Evolutionary conservation across 352 stramenopile species (phyloP), one percentile per base, ranked within the genome.

Genomic region (Phytophthora brassicae): DNA sequence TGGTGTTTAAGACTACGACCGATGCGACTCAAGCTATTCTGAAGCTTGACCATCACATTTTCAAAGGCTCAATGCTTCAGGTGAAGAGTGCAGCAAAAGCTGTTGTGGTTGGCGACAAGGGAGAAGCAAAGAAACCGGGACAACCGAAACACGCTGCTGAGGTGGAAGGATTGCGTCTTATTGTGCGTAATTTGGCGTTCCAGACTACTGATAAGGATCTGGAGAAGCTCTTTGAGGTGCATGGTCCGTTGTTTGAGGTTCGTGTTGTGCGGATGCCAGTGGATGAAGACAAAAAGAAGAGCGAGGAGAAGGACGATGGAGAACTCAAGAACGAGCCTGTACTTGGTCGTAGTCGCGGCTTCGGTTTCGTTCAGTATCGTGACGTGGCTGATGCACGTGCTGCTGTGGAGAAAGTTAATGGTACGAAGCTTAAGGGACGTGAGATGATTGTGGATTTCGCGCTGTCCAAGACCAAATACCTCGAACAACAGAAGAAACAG

Each of bases 401-500:
- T 17, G 83, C 86, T n/a, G 81, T 92, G 33, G 81, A 86, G 19
- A 81, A 85, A 29, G 68, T 90, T 22, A 95, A 92, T 49, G 84
- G 83, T 55, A 64, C 65, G 24, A 93, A 93, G 50, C 66, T 95
- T 26, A 92, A 91, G 53, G 86, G 84, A 41, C 82, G 86, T 43
- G 79, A 92, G 61, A 92, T 95, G 74, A 82, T 93, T 60, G 86
- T 95, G 26, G 86, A 95, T 77, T 92, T 89, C 66, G 86, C 86
- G 33, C 54, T 95, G 23, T 79, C 84, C 11, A 93, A 95, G 64
- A 68, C 72, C 14, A 87, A 95, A 57, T 93, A 92, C 49, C 26
- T 90, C 23, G 74, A 91, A 54, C 77, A 89, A 67, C 79, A 90
- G 55, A 79, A 85, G 56, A 77, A 91, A 50, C 76, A 81, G 46